Conservation (phyloP, 2,329 filamentous ascomycete genomes). For the Scleromitrula shiraiana region DNA sequence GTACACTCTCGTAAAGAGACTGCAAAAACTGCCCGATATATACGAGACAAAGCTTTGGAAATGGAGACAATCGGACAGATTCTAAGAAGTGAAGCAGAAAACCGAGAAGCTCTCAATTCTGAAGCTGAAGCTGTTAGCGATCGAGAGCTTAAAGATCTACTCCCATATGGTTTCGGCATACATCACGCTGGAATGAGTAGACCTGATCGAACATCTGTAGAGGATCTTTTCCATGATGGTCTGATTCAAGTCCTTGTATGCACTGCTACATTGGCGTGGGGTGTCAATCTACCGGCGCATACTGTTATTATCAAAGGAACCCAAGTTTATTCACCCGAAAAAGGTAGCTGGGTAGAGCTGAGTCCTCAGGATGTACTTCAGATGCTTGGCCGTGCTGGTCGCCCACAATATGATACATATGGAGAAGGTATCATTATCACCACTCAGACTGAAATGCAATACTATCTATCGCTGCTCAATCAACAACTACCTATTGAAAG, state of each 20-base stretch:
- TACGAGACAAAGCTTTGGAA: slow-evolving; percentile 94
- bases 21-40: slow-evolving; percentile 92
- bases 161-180: slow-evolving; percentile 96
- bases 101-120: slow-evolving; percentile 77
- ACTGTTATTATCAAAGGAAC: slow-evolving; percentile 99
- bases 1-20: slow-evolving; percentile 98
- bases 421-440: slow-evolving; percentile 99
- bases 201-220: slow-evolving; percentile 88
- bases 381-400: slow-evolving; percentile 95
- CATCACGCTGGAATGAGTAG: slow-evolving; percentile 97
- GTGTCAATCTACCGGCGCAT: slow-evolving; percentile 94
- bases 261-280: slow-evolving; percentile 97
- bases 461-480: slow-evolving; percentile 93
- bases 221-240: slow-evolving; percentile 87
- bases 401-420: slow-evolving; percentile 94
- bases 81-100: slow-evolving; percentile 79
- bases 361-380: slow-evolving; percentile 96
- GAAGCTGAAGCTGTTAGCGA: slow-evolving; percentile 79
- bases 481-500: slow-evolving; percentile 97
- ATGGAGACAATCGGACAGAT: slow-evolving; percentile 96
- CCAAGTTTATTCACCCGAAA: slow-evolving; percentile 95
- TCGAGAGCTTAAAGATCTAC: slow-evolving; percentile 80
- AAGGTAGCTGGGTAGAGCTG: slow-evolving; percentile 96
- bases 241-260: slow-evolving; percentile 92
- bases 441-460: slow-evolving; percentile 88